Base-by-base conservation (phyloP, 2,329 filamentous ascomycete genomes). In the Phaeophleospora eucalypticola region DNA sequence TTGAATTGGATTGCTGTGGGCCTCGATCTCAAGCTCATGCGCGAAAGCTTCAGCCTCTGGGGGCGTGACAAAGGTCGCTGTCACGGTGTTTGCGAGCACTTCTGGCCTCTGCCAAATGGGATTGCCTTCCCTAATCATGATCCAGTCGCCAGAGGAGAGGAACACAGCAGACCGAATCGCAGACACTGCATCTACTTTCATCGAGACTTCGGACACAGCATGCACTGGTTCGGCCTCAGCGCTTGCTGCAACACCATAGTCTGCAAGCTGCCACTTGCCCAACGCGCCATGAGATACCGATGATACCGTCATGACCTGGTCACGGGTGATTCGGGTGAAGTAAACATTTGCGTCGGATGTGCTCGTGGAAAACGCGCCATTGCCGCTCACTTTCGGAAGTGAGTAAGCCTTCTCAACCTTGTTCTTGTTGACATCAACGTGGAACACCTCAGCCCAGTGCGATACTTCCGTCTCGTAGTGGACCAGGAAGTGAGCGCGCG, bases 391-490 rank as follows among this genome's bases (percentile, higher is more conserved):
- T 43, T 81, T 80, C 0, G 90, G 87, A 10, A 97, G 74, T 20
- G 84, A 81, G 65, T 95, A 95, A 0, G 85, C 85, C 65, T 87
- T 89, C n/a, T 76, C 78, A 20, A 91, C 77, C 15, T 77, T 78
- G 44, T 76, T 79, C 49, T 76, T 83, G 69, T 84, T 84, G 42
- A 87, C 68, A 57, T 95, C 80, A 49, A 94, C 78, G 59, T 95
- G 88, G 63, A 85, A 96, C 21, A 97, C 84, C 52, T 94, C 86
- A 2, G 86, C 91, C 73, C 86, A 88, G 63, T 90, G 87, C 15
- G 82, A 82, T 2, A 73, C 73, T 29, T 74, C 74, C 0, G 87
- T 87, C 58, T 83, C 77, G 58, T 82, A 89, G 58, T 95, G 87
- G 4, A 95, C 86, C 24, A 96, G 72, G 71, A 96, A 94, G 70